Percentiles rank a stretch among this genome's conserved stretches.
Evolutionary conservation across 2,329 filamentous ascomycete genomes (phyloP).

Genomic region (Colletotrichum echinochloae): DNA sequence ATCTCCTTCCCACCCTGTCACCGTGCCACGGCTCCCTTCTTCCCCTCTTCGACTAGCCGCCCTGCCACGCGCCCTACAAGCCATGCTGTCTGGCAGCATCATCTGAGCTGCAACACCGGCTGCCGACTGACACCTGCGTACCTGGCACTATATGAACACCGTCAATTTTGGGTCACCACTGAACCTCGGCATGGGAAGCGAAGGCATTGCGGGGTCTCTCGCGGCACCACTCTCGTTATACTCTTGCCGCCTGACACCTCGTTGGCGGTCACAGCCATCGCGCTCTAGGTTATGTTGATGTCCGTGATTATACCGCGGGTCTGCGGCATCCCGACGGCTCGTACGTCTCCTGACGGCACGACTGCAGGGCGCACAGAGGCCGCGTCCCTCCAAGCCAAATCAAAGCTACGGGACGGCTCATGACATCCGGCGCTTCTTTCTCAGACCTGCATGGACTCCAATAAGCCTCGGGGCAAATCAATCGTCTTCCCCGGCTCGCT

Average conservation of each 20-base stretch:
- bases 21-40: background rate
- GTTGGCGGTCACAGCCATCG: background rate
- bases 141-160: background rate
- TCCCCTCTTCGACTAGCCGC: background rate
- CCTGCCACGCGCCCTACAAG: slow-evolving; percentile 10
- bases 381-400: slow-evolving; percentile 22
- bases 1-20: background rate
- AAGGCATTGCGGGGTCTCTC: background rate
- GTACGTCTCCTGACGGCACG: background rate
- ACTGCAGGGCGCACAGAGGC: slow-evolving; percentile 1
- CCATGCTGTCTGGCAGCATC: background rate
- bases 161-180: background rate
- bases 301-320: background rate
- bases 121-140: background rate
- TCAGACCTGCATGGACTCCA: slow-evolving; percentile 22
- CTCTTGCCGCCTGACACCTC: background rate
- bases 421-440: background rate
- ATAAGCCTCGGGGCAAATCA: slow-evolving; percentile 27
- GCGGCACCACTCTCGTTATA: background rate
- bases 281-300: background rate
- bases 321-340: background rate
- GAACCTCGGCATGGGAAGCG: background rate
- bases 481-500: slow-evolving; percentile 20
- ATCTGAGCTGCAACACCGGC: background rate
- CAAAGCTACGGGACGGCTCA: slow-evolving; percentile 14